Evolutionary conservation across 2,329 filamentous ascomycete species (phyloP), one percentile per base, ranked within the genome.

Genomic region (Alternaria dauci): DNA sequence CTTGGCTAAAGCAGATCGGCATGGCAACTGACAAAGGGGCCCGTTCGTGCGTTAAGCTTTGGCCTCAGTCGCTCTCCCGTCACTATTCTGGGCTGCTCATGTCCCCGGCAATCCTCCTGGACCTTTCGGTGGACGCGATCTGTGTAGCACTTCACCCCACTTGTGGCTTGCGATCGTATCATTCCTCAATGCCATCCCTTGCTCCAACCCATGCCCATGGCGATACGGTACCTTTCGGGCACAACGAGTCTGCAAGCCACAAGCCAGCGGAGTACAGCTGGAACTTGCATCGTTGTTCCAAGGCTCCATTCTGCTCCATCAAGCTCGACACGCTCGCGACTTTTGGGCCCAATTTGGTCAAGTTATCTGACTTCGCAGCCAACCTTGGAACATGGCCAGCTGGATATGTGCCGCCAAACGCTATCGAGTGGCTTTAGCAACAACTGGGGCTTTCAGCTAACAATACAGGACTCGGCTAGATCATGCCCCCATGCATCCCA

Each of bases 1-100:
- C 38, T 52, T 47, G 46, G 57, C 57, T 55, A 52, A 51, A 55
- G 32, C 34, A 55, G 38, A 58, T 58, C 52, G 48, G 25, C 56
- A 16, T 26, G 26, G 44, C 18, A 56, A 28, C 57, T 43, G 25
- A 54, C 50, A 55, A 55, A 48, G 39, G 32, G 56, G 58, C 56
- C 59, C 53, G 53, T 57, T 57, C 46, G 58, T 47, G 42, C 30
- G 47, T 62, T 51, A 66, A 66, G 61, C 61, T 61, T 65, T 59
- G 55, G 54, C 59, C 54, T 66, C 58, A 59, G 61, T 56, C 56
- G 58, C 63, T 62, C 63, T 68, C 65, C 63, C 63, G 59, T 61
- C 52, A 41, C 65, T 68, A 66, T 66, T 66, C 50, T 55, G 36
- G 47, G 41, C 28, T 25, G 16, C 25, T 23, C 38, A 41, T 48